Evolutionary conservation across 2,329 filamentous ascomycete genomes (phyloP).

Genomic region (Neopestalotiopsis sp.): DNA sequence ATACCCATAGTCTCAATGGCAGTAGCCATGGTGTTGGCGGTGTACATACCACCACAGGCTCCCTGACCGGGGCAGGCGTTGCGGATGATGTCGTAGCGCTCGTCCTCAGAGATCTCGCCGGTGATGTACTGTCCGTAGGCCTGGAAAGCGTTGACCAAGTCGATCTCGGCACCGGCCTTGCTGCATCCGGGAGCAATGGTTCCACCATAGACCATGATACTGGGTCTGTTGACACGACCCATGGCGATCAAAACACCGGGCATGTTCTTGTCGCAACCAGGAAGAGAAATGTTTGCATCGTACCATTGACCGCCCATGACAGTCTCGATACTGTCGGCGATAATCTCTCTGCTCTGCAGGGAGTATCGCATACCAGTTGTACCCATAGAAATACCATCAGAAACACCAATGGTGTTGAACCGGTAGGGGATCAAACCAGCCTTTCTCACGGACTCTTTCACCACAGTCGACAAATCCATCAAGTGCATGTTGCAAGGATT

Average conservation of each 20-base stretch:
- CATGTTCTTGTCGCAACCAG: constrained; percentile 58
- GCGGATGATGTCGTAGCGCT: constrained; percentile 51
- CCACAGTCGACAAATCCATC: constrained; percentile 81
- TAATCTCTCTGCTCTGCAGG: constrained; percentile 89
- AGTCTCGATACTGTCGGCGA: constrained; percentile 94
- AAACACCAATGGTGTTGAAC: constrained; percentile 99
- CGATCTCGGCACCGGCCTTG: constrained; percentile 74
- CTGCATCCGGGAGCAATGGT: constrained; percentile 92
- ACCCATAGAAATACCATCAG: constrained; percentile 97
- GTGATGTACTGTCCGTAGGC: constrained; percentile 75
- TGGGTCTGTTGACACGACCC: constrained; percentile 59
- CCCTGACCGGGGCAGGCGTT: constrained; percentile 48
- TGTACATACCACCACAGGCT: constrained; percentile 60
- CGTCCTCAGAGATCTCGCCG: constrained; percentile 48
- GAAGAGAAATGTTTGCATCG: constrained; percentile 75
- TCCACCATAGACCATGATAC: constrained; percentile 97
- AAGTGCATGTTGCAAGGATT: constrained; percentile 99
- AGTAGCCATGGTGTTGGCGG: constrained; percentile 58
- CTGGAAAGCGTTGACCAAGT: constrained; percentile 98
- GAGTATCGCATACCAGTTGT: constrained; percentile 97
- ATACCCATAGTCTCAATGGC: constrained; percentile 58
- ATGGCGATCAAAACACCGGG: constrained; percentile 57
- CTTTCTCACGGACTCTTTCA: constrained; percentile 65
- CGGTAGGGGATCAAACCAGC: constrained; percentile 90
- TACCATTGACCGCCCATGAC: constrained; percentile 91